phyloP scores from a whole-genome alignment of 1,284 basidiomycete genomes.

The Puccinia hordei region DNA sequence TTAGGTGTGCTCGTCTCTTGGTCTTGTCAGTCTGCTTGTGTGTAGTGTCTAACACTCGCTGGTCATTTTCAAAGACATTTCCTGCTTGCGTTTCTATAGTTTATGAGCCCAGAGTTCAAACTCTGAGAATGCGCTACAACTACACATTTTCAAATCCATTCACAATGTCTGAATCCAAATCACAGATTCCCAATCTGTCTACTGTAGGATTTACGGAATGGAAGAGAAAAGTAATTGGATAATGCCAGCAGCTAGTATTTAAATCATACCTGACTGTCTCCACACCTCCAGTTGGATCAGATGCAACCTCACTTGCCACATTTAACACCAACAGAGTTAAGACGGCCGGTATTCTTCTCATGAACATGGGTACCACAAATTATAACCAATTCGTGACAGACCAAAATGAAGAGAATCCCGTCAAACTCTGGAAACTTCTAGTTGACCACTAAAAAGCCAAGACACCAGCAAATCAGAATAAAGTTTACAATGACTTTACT shows the following conservation, averaged over 20 bases:
- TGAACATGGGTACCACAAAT: not conserved
- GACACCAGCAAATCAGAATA: not conserved
- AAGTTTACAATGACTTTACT: not conserved
- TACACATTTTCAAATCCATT: not conserved
- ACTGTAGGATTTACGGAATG: not conserved
- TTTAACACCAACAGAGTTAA: not conserved
- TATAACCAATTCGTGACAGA: not conserved
- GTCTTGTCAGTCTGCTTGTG: not conserved
- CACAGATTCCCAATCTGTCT: not conserved
- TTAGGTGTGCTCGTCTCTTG: not conserved
- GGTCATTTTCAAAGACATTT: not conserved
- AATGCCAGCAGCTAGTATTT: not conserved
- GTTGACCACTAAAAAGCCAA: not conserved
- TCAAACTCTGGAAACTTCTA: not conserved
- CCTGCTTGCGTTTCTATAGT: not conserved
- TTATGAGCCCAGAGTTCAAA: conserved; percentile 17
- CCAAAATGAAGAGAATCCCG: not conserved
- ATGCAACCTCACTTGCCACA: not conserved
- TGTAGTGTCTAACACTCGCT: not conserved
- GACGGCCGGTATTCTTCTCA: not conserved
- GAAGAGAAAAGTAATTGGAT: not conserved
- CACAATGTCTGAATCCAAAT: not conserved
- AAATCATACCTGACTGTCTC: not conserved
- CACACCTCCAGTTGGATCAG: not conserved
- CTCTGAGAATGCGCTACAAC: not conserved